A percentile compares a stretch with the other conserved stretches of the same genome.
Evolutionary conservation across 2,329 filamentous ascomycete species (phyloP).

Genomic region (Ophiocordyceps camponoti-leonardi): DNA sequence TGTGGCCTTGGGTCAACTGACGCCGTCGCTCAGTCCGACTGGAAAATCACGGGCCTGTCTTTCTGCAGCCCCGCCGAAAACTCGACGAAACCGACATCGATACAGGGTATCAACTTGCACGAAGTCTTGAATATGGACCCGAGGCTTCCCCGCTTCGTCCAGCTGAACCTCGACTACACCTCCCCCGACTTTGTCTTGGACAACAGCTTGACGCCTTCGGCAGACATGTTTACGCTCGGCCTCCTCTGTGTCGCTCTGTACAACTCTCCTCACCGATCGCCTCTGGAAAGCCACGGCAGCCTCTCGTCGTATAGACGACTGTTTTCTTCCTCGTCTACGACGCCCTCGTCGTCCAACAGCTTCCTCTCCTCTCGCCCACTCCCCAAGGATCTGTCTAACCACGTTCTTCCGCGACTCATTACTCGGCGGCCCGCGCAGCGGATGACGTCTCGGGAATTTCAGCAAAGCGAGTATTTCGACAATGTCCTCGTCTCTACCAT

Average conservation of each 20-base stretch:
- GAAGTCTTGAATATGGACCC: conserved; percentile 77
- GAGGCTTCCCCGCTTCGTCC: conserved; percentile 63
- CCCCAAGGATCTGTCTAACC: conserved; percentile 57
- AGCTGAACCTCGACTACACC: conserved; percentile 82
- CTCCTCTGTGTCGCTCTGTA: conserved; percentile 79
- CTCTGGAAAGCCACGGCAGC: conserved; percentile 67
- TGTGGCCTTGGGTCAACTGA: conserved; percentile 3
- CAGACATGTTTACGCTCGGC: conserved; percentile 89
- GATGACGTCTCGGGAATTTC: conserved; percentile 78
- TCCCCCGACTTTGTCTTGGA: conserved; percentile 93
- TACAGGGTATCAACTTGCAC: conserved; percentile 64
- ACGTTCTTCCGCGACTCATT: conserved; percentile 72
- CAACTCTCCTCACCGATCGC: conserved; percentile 83
- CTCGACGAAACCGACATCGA: conserved; percentile 56
- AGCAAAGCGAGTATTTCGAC: conserved; percentile 91
- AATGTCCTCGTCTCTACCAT: conserved; percentile 95
- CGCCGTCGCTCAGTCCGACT: conserved; percentile 51
- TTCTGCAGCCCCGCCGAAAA: conserved; percentile 72
- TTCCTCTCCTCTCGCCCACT: conserved; percentile 67
- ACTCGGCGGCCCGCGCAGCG: conserved; percentile 76
- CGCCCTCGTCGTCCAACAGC: conserved; percentile 67
- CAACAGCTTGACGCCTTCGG: conserved; percentile 64
- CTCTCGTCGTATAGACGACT: conserved; percentile 70
- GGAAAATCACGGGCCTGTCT: conserved; percentile 91
- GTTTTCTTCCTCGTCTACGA: conserved; percentile 60